Evolutionary conservation across 176 grass and related monocot species (phyloP), one percentile per base, ranked within the genome.

Genomic region (Aegilops speltoides): DNA sequence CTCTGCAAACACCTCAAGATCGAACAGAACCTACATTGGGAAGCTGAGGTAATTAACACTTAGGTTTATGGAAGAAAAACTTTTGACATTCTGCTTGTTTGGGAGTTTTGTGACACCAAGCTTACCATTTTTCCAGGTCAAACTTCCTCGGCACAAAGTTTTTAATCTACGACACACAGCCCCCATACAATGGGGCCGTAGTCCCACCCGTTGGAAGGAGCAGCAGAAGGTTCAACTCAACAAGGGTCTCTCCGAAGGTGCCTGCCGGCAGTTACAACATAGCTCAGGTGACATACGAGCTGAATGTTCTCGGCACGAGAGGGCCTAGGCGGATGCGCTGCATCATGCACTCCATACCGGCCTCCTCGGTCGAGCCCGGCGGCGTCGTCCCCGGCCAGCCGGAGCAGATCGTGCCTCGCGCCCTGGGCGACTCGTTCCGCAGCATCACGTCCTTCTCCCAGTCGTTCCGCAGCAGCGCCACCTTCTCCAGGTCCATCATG

Each of bases 111-210:
- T 40, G 31, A 36, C 2, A 76, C 63, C 2, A 56, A 79, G 11
- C 15, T 31, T 41, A 43, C 1, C 1, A 0, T n/a, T 84, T 34
- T 82, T 86, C 22, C 92, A 99, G 97, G 73, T 99, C 97, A 68
- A 99, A 99, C 62, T 99, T 99, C 88, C 90, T 99, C 14, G 97
- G 97, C 20, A 99, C 97, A 8, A 99, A 97, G 48, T 99, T 99
- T 86, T 62, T 94, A 90, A 87, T 99, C 54, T 95, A 93, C 54
- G 97, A 99, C 79, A 93, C 97, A 12, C 97, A 95, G 62, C 87
- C 92, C 16, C 89, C 94, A 0, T 93, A 95, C 79, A 91, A 93
- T 31, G 86, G 86, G 24, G 87, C 87, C 69, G 64, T 83, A 50
- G 64, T 90, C 40, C 89, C 84, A 28, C 90, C 67, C 2, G 67